These are phyloP conservation scores for Amanita pallidorosea DNA, from an alignment of 768 basidiomycete species.

Conservation along the genomic window DNA sequence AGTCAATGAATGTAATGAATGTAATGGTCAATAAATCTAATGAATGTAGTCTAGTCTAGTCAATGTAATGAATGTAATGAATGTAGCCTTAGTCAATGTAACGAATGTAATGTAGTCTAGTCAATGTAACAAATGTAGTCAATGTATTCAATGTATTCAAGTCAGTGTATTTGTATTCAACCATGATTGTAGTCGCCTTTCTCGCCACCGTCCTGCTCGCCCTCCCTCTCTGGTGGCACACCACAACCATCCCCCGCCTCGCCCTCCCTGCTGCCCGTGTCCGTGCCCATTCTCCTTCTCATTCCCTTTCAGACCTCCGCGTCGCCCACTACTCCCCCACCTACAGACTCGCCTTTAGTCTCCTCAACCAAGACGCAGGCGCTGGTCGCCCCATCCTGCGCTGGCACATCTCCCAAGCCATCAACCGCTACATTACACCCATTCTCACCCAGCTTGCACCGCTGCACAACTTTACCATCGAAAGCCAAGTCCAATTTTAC, in stretches of 20 bases:
- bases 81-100: no score
- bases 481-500: slow-evolving; percentile 90
- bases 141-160: neutral
- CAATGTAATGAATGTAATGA: neutral
- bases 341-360: slow-evolving; percentile 83
- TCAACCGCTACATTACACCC: slow-evolving; percentile 60
- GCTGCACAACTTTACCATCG: slow-evolving; percentile 86
- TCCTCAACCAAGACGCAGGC: slow-evolving; percentile 84
- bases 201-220: slow-evolving; percentile 70
- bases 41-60: no score
- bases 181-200: slow-evolving; percentile 25
- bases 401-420: slow-evolving; percentile 66
- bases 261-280: slow-evolving; percentile 59
- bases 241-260: slow-evolving; percentile 82
- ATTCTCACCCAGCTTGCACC: slow-evolving; percentile 45
- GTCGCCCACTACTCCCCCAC: slow-evolving; percentile 70
- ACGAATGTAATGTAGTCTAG: no score
- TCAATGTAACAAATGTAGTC: no score
- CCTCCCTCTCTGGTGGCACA: slow-evolving; percentile 88
- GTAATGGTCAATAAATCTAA: no score
- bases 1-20: neutral
- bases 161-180: no score
- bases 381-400: slow-evolving; percentile 43
- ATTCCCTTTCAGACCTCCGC: slow-evolving; percentile 12
- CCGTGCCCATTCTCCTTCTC: slow-evolving; percentile 26